Percentiles rank a stretch among this genome's conserved stretches.
Conservation (phyloP, 805 yeast genomes). For the Candida ovalis region DNA sequence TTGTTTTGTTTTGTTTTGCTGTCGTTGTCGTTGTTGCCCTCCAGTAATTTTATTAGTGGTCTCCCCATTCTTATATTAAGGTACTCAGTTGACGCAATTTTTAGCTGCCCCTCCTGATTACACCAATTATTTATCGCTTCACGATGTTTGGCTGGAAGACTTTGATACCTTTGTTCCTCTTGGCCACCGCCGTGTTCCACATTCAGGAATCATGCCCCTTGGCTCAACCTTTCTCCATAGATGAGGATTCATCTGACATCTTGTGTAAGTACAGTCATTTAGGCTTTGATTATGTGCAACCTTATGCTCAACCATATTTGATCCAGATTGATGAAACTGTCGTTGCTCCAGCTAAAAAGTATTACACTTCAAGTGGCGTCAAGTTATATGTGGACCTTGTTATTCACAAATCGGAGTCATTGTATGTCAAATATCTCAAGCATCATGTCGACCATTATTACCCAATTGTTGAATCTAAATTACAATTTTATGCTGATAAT, state of each 20-base stretch:
- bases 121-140: not conserved
- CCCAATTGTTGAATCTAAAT: constrained; percentile 7
- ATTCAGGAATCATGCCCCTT: constrained; percentile 24
- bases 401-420: not conserved
- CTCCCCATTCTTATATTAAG: too few species aligned
- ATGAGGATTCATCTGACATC: constrained; percentile 13
- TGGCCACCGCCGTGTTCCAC: constrained; percentile 18
- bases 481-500: not conserved
- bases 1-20: too few species aligned
- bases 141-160: constrained; percentile 15
- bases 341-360: constrained; percentile 9
- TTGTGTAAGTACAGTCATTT: constrained; percentile 22
- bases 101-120: not conserved
- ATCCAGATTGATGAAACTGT: constrained; percentile 10
- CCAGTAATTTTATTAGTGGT: too few species aligned
- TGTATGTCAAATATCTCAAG: constrained; percentile 14
- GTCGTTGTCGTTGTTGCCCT: too few species aligned
- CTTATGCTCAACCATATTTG: constrained; percentile 15
- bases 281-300: constrained; percentile 16
- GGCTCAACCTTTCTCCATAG: constrained; percentile 10
- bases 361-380: constrained; percentile 20
- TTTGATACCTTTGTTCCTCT: constrained; percentile 11
- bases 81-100: not conserved
- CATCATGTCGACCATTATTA: constrained; percentile 17
- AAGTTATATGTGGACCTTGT: constrained; percentile 22